A percentile compares a stretch with the other conserved stretches of the same genome.
phyloP scores from a whole-genome alignment of 2,329 filamentous ascomycete species.

The Cercospora berteroae region DNA sequence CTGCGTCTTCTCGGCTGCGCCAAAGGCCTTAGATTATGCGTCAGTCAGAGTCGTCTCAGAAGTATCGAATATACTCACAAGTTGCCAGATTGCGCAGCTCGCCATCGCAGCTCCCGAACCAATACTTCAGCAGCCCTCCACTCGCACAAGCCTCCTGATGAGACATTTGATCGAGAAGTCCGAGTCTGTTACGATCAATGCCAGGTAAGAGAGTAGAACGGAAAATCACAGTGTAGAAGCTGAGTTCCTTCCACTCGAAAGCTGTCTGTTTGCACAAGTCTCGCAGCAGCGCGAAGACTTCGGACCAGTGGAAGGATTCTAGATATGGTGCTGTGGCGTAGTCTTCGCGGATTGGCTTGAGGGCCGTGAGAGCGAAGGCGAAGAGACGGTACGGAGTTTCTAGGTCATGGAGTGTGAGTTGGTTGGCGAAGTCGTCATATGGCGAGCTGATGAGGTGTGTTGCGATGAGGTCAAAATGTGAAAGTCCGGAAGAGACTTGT shows the following conservation, averaged over 20 bases:
- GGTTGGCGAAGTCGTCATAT: constrained; percentile 68
- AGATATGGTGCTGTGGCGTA: constrained; percentile 76
- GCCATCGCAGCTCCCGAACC: constrained; percentile 74
- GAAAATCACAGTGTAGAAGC: constrained; percentile 83
- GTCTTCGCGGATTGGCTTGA: constrained; percentile 63
- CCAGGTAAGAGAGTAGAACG: constrained; percentile 67
- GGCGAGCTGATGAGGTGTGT: constrained; percentile 56
- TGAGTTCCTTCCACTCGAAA: constrained; percentile 20
- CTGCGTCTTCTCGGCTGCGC: constrained; percentile 59
- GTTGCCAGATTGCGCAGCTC: constrained; percentile 78
- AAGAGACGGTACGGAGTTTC: constrained; percentile 66
- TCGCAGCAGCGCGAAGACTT: constrained; percentile 50
- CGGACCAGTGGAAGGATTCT: constrained; percentile 73
- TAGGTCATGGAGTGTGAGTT: constrained; percentile 68
- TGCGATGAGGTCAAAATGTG: constrained; percentile 17
- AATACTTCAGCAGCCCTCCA: constrained; percentile 87
- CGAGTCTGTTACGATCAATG: constrained; percentile 67
- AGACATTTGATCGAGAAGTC: constrained; percentile 70
- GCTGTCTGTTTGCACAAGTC: constrained; percentile 53
- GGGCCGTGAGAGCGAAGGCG: constrained; percentile 65
- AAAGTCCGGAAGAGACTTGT: background rate
- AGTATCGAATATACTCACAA: constrained; percentile 38
- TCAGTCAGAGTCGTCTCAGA: background rate
- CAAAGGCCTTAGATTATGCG: constrained; percentile 58
- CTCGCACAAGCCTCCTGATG: constrained; percentile 76